These are phyloP conservation scores for Rhizopus sp. DNA, from an alignment of 371 early-diverging fungal species.

Conservation along the genomic window DNA sequence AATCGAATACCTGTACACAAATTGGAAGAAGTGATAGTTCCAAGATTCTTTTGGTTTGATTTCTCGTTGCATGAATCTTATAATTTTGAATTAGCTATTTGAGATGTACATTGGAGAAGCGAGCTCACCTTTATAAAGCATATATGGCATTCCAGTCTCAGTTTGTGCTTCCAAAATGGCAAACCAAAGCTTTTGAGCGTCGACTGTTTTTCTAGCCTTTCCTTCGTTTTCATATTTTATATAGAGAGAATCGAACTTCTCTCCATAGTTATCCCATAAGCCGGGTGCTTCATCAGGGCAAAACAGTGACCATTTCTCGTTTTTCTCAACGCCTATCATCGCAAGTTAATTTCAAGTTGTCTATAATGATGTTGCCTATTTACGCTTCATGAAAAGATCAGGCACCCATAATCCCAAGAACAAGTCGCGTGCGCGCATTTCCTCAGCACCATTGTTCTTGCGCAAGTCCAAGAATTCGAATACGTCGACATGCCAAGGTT, in stretches of 20 bases:
- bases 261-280: slow-evolving; percentile 93
- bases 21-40: slow-evolving; percentile 92
- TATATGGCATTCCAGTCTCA: slow-evolving; percentile 99
- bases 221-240: slow-evolving; percentile 89
- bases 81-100: not conserved
- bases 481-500: slow-evolving; percentile 99
- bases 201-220: slow-evolving; percentile 82
- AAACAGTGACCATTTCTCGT: slow-evolving; percentile 97
- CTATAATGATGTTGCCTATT: not conserved
- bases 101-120: not conserved
- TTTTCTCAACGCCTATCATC: slow-evolving; percentile 74
- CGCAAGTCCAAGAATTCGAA: slow-evolving; percentile 98
- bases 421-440: slow-evolving; percentile 95
- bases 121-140: slow-evolving; percentile 95
- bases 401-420: slow-evolving; percentile 99
- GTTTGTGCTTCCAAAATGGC: slow-evolving; percentile 98
- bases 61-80: slow-evolving; percentile 88
- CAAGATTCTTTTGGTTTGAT: slow-evolving; percentile 97
- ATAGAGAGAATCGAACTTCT: slow-evolving; percentile 94
- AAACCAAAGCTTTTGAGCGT: slow-evolving; percentile 99
- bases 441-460: slow-evolving; percentile 99
- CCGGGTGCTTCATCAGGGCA: slow-evolving; percentile 98
- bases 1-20: slow-evolving; percentile 60
- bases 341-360: not conserved
- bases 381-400: slow-evolving; percentile 99